A percentile compares a stretch with the other conserved stretches of the same genome.
Evolutionary conservation across 2,329 filamentous ascomycete species (phyloP).

Genomic region (Camillea tinctor): DNA sequence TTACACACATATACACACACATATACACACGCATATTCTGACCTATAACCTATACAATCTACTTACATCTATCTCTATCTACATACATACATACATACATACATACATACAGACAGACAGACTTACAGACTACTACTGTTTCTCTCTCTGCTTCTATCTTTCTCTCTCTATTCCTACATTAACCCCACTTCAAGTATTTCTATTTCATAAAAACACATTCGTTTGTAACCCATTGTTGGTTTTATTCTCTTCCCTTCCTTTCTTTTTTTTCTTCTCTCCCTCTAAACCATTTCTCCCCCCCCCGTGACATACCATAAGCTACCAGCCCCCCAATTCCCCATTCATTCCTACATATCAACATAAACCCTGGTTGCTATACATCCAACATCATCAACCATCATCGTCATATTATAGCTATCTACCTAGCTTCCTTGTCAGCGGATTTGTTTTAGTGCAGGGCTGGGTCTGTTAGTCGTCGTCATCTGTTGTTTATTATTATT

Average conservation of each 20-base stretch:
- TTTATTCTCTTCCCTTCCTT: neutral
- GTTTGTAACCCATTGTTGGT: neutral
- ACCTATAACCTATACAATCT: conserved; percentile 2
- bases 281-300: neutral
- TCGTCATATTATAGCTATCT: too few species aligned
- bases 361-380: too few species aligned
- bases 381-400: neutral
- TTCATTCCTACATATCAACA: neutral
- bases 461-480: neutral
- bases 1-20: too few species aligned
- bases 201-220: neutral
- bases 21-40: too few species aligned
- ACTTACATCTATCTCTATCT: conserved; percentile 7
- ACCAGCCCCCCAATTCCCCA: neutral
- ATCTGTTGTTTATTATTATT: neutral
- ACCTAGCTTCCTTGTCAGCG: neutral
- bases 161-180: neutral
- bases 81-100: too few species aligned
- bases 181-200: neutral
- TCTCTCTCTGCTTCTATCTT: neutral
- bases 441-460: neutral
- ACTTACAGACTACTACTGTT: conserved; percentile 1
- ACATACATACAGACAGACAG: too few species aligned
- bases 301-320: neutral
- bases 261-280: neutral